Conservation (phyloP, 2,329 filamentous ascomycete species). For the Lizonia empirigonia region DNA sequence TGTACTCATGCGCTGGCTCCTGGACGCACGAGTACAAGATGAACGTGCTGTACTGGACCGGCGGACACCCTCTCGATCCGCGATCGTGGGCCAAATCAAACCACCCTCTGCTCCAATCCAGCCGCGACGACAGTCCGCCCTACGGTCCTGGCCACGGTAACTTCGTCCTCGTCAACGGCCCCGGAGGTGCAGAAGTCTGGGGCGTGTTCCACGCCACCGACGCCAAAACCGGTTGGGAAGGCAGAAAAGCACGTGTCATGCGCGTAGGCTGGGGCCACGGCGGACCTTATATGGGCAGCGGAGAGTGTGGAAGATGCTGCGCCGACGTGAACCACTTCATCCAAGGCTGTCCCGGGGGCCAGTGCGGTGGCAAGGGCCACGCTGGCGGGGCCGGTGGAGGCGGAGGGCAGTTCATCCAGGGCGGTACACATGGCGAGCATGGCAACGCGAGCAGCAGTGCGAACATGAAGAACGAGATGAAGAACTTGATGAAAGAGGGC, state of each 20-base stretch:
- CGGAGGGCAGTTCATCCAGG: constrained; percentile 21
- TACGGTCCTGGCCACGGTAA: constrained; percentile 56
- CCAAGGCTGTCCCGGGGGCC: constrained; percentile 35
- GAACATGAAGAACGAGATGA: constrained; percentile 29
- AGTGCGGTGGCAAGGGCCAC: constrained; percentile 34
- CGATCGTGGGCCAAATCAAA: constrained; percentile 49
- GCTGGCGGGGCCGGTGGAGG: constrained; percentile 27
- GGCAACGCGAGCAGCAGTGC: constrained; percentile 18
- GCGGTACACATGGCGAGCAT: constrained; percentile 17
- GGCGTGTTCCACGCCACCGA: constrained; percentile 56
- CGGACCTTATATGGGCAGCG: constrained; percentile 52
- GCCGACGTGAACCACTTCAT: constrained; percentile 40
- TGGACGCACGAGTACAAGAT: constrained; percentile 58
- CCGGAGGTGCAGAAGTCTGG: constrained; percentile 48
- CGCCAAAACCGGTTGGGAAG: constrained; percentile 53
- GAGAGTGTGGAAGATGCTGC: constrained; percentile 46
- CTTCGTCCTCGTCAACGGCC: constrained; percentile 48
- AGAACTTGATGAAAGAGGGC: constrained; percentile 29
- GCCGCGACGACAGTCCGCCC: constrained; percentile 44
- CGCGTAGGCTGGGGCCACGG: constrained; percentile 47
- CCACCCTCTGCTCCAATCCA: constrained; percentile 48
- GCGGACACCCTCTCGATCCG: constrained; percentile 49
- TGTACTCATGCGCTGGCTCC: constrained; percentile 54
- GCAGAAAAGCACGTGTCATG: constrained; percentile 53
- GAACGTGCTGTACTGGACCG: constrained; percentile 51